Conservation (phyloP, 2,329 filamentous ascomycete species). For the Colletotrichum endophyticum region DNA sequence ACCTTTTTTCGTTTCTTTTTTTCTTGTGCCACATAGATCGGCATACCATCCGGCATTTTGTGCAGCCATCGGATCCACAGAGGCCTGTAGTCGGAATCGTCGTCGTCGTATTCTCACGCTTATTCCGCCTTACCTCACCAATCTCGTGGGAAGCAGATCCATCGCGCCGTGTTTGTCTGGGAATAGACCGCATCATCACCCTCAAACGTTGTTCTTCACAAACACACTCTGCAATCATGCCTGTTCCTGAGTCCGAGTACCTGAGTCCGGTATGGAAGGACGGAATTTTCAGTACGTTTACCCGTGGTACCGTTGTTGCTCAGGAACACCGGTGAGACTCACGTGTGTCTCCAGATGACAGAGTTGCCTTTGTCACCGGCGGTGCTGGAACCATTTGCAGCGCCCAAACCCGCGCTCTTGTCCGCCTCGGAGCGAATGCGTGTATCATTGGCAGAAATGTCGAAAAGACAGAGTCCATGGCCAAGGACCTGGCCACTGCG, state of each 20-base stretch:
- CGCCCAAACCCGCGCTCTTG: constrained; percentile 89
- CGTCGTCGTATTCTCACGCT: not conserved
- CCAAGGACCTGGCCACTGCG: constrained; percentile 81
- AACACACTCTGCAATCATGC: constrained; percentile 50
- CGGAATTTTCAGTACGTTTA: constrained; percentile 76
- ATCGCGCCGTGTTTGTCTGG: not conserved
- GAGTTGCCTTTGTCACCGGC: constrained; percentile 94
- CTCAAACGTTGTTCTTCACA: not conserved
- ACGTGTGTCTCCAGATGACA: constrained; percentile 63
- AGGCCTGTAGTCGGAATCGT: not conserved
- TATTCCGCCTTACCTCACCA: not conserved
- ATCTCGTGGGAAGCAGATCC: not conserved
- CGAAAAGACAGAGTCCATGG: constrained; percentile 83
- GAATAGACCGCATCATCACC: not conserved
- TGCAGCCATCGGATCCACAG: not conserved
- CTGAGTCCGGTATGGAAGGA: constrained; percentile 86
- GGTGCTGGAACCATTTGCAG: constrained; percentile 94
- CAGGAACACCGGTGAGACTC: constrained; percentile 10
- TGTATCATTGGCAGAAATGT: constrained; percentile 92
- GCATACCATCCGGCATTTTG: not conserved
- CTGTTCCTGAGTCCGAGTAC: constrained; percentile 74
- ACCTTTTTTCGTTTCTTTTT: not conserved
- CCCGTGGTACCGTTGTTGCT: not conserved
- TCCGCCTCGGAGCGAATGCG: constrained; percentile 89
- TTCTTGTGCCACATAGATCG: not conserved